Evolutionary conservation across 2,329 filamentous ascomycete genomes (phyloP).

Genomic region (Teratosphaeria destructans): DNA sequence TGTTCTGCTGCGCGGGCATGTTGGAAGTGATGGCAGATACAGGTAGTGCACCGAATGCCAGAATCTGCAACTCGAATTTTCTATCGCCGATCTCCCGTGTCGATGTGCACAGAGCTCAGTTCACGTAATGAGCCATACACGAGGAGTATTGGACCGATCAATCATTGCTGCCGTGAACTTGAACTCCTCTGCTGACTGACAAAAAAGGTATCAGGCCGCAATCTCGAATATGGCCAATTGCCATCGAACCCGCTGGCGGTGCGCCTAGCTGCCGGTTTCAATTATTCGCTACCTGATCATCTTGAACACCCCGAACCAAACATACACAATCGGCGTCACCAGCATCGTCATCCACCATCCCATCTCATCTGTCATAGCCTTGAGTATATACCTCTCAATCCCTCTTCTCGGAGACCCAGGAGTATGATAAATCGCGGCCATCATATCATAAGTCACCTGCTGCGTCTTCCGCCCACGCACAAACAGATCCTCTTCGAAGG

Average conservation of each 20-base stretch:
- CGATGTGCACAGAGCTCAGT: too few relatives aligned
- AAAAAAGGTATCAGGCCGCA: background rate
- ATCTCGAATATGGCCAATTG: background rate
- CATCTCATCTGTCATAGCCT: conserved; percentile 11
- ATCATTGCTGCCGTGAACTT: background rate
- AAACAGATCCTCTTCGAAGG: conserved; percentile 31
- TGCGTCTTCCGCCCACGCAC: conserved; percentile 23
- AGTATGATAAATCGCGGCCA: conserved; percentile 40
- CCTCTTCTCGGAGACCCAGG: conserved; percentile 34
- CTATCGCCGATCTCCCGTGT: too few relatives aligned
- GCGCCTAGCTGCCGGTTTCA: background rate
- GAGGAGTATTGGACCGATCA: too few relatives aligned
- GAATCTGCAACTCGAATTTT: background rate
- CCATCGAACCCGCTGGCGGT: background rate
- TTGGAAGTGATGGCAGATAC: background rate
- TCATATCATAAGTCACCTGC: conserved; percentile 33
- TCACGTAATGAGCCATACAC: too few relatives aligned
- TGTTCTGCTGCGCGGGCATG: background rate
- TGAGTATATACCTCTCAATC: conserved; percentile 29
- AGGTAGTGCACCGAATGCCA: background rate
- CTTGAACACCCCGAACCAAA: conserved; percentile 23
- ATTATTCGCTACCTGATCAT: conserved; percentile 12
- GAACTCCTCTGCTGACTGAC: background rate
- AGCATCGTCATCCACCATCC: conserved; percentile 10
- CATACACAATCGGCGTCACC: conserved; percentile 16